phyloP scores from a whole-genome alignment of 495 filamentous ascomycete species.

The Niebla homalea region DNA sequence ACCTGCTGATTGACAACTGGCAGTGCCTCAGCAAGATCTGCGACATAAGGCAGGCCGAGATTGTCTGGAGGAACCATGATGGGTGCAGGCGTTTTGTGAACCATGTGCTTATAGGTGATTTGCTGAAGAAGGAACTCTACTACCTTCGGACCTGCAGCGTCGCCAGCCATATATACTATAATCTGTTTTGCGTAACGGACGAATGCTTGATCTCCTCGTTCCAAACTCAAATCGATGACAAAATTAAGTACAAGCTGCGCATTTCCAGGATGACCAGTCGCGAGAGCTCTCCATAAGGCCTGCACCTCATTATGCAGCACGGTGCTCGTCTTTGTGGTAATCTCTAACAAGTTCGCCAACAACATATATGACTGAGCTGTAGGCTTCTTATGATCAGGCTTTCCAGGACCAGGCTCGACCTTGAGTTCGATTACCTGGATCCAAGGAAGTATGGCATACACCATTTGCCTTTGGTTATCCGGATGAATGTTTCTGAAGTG shows the following conservation, averaged over 20 bases:
- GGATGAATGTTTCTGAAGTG: constrained; percentile 78
- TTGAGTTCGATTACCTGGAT: constrained; percentile 88
- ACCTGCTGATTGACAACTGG: constrained; percentile 82
- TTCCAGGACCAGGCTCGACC: constrained; percentile 49
- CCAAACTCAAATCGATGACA: constrained; percentile 83
- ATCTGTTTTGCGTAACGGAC: constrained; percentile 96
- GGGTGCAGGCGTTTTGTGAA: constrained; percentile 66
- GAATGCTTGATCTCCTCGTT: constrained; percentile 91
- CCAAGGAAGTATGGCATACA: constrained; percentile 90
- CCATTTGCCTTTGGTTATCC: constrained; percentile 79
- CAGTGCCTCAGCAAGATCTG: constrained; percentile 64
- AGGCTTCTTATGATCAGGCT: constrained; percentile 55
- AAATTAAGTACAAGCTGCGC: constrained; percentile 91
- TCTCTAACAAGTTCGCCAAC: constrained; percentile 87
- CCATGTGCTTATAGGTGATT: constrained; percentile 82
- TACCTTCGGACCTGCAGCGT: constrained; percentile 79
- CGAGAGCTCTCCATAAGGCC: constrained; percentile 91
- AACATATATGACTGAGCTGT: constrained; percentile 88
- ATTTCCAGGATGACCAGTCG: constrained; percentile 89
- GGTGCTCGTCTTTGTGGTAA: constrained; percentile 82
- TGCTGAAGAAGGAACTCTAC: constrained; percentile 87
- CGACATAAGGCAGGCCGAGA: constrained; percentile 69
- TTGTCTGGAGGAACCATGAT: constrained; percentile 61
- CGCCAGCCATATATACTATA: constrained; percentile 86
- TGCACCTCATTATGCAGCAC: constrained; percentile 91